Conservation (phyloP, 495 filamentous ascomycete genomes). For the Penicillium maclennaniae region DNA sequence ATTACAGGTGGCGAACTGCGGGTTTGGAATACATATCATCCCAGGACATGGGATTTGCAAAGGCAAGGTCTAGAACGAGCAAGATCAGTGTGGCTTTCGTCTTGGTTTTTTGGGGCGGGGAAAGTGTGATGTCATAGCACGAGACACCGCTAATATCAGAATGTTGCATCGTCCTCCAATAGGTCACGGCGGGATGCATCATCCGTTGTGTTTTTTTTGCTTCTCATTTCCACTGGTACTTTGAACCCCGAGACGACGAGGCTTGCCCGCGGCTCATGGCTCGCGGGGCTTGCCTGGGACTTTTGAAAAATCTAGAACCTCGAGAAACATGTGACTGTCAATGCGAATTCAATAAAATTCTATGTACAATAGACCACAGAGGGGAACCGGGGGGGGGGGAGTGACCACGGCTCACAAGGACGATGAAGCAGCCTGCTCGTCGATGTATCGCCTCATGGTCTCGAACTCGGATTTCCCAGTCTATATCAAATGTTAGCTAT, state of each 20-base stretch:
- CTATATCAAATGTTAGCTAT: slow-evolving; percentile 15
- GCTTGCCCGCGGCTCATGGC: too few species aligned
- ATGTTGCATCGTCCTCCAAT: background rate
- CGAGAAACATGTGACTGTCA: too few species aligned
- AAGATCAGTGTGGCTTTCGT: background rate
- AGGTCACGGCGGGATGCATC: too few species aligned
- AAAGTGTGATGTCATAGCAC: background rate
- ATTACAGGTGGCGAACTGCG: background rate
- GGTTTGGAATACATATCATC: background rate
- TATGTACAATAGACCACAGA: background rate
- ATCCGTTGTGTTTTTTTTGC: too few species aligned
- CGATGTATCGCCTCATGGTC: slow-evolving; percentile 53
- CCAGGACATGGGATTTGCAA: background rate
- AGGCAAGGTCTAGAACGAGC: background rate
- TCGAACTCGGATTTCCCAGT: slow-evolving; percentile 60
- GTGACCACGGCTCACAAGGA: background rate
- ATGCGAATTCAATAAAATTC: background rate
- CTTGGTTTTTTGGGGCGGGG: background rate
- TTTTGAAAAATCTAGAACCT: too few species aligned
- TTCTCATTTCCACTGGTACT: too few species aligned
- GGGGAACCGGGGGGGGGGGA: background rate
- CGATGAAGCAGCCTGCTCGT: slow-evolving; percentile 40
- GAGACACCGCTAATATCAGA: background rate
- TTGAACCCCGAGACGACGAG: too few species aligned
- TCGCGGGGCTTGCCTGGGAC: too few species aligned